Percentiles rank a stretch among this genome's conserved stretches.
These are phyloP conservation scores for Penicillium polonicum DNA, from an alignment of 2,329 filamentous ascomycete genomes.

Conservation along the genomic window DNA sequence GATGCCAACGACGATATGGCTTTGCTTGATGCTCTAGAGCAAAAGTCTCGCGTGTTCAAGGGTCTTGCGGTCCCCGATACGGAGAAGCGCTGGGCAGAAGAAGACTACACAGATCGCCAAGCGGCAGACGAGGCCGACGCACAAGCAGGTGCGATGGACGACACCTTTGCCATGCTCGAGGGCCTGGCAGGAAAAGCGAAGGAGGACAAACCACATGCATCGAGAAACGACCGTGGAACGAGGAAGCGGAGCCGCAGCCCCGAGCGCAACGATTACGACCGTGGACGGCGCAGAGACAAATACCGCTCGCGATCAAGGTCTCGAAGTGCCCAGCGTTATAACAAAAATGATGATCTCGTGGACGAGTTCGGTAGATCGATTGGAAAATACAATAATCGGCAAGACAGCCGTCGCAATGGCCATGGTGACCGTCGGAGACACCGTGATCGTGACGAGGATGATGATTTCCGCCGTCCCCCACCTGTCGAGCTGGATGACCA, in stretches of 20 bases:
- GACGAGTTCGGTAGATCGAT: conserved; percentile 58
- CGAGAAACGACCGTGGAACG: conserved; percentile 39
- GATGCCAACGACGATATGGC: conserved; percentile 47
- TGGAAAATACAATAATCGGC: conserved; percentile 41
- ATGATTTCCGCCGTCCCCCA: conserved; percentile 61
- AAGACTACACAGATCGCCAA: conserved; percentile 41
- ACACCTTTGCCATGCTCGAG: conserved; percentile 90
- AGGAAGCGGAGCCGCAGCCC: conserved; percentile 58
- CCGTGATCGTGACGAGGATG: conserved; percentile 36
- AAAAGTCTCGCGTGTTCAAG: conserved; percentile 85
- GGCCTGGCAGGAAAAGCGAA: conserved; percentile 69
- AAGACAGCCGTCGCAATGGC: conserved; percentile 43
- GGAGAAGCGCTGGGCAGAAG: conserved; percentile 55
- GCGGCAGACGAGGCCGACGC: conserved; percentile 38
- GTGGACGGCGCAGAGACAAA: conserved; percentile 45
- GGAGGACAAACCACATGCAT: conserved; percentile 33
- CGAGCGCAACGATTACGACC: conserved; percentile 50
- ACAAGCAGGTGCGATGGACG: conserved; percentile 72
- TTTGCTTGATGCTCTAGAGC: conserved; percentile 53
- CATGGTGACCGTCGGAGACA: conserved; percentile 46
- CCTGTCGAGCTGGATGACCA: conserved; percentile 75
- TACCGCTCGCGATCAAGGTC: conserved; percentile 55
- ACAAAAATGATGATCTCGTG: conserved; percentile 52
- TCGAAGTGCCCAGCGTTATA: conserved; percentile 40
- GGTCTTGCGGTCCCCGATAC: conserved; percentile 85